Evolutionary conservation across 768 basidiomycete species (phyloP), one percentile per base, ranked within the genome.

Genomic region (Rhodotorula babjevae): DNA sequence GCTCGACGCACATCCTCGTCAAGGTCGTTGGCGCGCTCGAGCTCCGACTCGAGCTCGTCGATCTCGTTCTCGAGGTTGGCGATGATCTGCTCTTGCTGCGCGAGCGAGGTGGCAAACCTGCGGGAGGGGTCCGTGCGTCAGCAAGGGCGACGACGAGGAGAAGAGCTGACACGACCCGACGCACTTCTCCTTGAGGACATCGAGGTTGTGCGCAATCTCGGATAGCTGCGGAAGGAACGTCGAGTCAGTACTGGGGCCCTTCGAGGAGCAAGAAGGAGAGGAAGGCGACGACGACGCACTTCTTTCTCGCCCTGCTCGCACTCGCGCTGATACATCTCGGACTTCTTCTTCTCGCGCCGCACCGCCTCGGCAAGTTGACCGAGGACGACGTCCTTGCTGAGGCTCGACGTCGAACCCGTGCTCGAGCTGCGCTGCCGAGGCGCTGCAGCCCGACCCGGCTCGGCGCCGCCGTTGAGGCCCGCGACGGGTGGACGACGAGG

Each of bases 331-430:
- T 71, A 74, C 60, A 59, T 36, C 40, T 71, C 63, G 15, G 23
- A 36, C 60, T 61, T 65, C 60, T 63, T 65, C 46, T 69, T 42
- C 66, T 74, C 73, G 31, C 40, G 55, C 60, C 60, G 57, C 44
- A 74, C 64, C 60, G 66, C 73, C 25, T 74, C 69, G 8, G 63
- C 63, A 6, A 74, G 63, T 31, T 71, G 66, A 10, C 29, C 53
- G 7, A 74, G 64, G n/a, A 74, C 59, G 11, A 21, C 27, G 40
- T 74, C 73, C 42, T 74, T 74, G n/a, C 58, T 57, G 5, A 69
- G 25, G 44, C 69, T 71, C 27, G 52, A 59, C 18, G 52, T 74
- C n/a, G 63, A 65, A 14, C 58, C 62, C 1, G 40, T 10, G 23
- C 63, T 67, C 23, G 47, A 33, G 29, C 18, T 50, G 47, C 66